Evolutionary conservation across 768 basidiomycete species (phyloP).

Genomic region (Mycena belliarum): DNA sequence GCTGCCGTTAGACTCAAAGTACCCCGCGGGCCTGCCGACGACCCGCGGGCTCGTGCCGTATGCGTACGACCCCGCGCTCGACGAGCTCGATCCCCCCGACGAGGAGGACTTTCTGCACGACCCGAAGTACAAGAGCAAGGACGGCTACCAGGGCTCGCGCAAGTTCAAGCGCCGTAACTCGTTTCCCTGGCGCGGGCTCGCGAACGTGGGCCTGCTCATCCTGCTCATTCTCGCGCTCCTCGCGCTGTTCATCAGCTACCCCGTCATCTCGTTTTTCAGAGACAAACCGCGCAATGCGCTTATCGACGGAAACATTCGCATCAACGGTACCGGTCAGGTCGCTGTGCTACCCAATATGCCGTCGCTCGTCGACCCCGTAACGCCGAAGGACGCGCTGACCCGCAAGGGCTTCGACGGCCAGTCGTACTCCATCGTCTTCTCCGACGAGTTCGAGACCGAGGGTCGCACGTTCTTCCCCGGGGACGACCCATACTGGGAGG

Average conservation of each 20-base stretch:
- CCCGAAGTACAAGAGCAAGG: slow-evolving; percentile 34
- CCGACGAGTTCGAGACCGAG: slow-evolving; percentile 72
- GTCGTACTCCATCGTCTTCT: slow-evolving; percentile 69
- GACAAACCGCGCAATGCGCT: slow-evolving; percentile 37
- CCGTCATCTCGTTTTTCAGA: slow-evolving; percentile 57
- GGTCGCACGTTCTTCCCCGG: slow-evolving; percentile 67
- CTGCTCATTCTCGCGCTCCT: slow-evolving; percentile 64
- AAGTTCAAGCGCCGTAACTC: slow-evolving; percentile 24
- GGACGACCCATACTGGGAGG: slow-evolving; percentile 49
- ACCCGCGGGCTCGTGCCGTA: slow-evolving; percentile 59
- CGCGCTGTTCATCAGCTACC: slow-evolving; percentile 80
- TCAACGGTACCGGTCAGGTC: slow-evolving; percentile 72
- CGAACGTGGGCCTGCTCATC: slow-evolving; percentile 72
- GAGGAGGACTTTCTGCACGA: slow-evolving; percentile 81
- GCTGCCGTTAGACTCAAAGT: slow-evolving; percentile 64
- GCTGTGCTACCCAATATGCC: slow-evolving; percentile 44
- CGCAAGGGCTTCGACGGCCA: slow-evolving; percentile 75
- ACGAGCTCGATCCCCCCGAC: slow-evolving; percentile 57
- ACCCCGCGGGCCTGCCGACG: slow-evolving; percentile 43
- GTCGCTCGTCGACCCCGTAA: slow-evolving; percentile 67
- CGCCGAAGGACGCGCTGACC: slow-evolving; percentile 57
- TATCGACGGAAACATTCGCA: slow-evolving; percentile 63
- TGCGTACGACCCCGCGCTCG: slow-evolving; percentile 65
- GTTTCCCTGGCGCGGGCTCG: slow-evolving; percentile 49
- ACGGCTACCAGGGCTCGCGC: slow-evolving; percentile 13